Base-by-base conservation (phyloP, 164 flowering plant species). In the Chimonanthus praecox region DNA sequence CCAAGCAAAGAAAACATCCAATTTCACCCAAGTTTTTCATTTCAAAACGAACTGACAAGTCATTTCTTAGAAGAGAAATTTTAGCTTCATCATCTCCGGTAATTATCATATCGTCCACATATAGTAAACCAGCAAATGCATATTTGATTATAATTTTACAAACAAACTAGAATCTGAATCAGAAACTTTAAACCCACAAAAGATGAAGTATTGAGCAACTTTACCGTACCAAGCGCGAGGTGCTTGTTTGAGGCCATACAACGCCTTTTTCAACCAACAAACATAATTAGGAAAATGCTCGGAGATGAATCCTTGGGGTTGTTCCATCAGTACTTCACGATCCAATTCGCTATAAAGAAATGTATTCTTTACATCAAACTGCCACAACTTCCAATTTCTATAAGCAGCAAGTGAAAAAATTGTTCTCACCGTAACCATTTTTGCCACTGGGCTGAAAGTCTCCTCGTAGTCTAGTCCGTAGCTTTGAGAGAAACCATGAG, bases 81-180 rank as follows among this genome's bases (percentile, higher is more conserved):
- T 62, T 74, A 9, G 20, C 45, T 7, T 54, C 71, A 48, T 67
- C 21, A 48, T 74, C 68, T 47, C 77, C 74, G 0, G 74, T 79
- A 4, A 79, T 72, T 1, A 79, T 70, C 76, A 79, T 76, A 44
- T 80, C 79, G 73, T 77, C 77, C 2, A 77, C 82, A 63, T 77
- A 80, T 7, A 80, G 21, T 20, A 20, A 20, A 20, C 21, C 21
- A 20, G 21, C 21, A 20, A 20, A 20, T 20, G 21, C 21, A 20
- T 20, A 20, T 20, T 20, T 20, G 21, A 20, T 20, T 20, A 20
- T 20, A 20, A 20, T 20, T 20, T 20, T 20, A 20, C 21, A 20
- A 20, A 20, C 21, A 20, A 20, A 20, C 21, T 20, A 20, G 21
- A 20, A 20, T 20, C 21, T 20, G 78, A 69, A 48, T 65, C 11